A percentile compares a stretch with the other conserved stretches of the same genome.
These are phyloP conservation scores for Penicillium sp. DNA, from an alignment of 2,329 filamentous ascomycete genomes.

Conservation along the genomic window DNA sequence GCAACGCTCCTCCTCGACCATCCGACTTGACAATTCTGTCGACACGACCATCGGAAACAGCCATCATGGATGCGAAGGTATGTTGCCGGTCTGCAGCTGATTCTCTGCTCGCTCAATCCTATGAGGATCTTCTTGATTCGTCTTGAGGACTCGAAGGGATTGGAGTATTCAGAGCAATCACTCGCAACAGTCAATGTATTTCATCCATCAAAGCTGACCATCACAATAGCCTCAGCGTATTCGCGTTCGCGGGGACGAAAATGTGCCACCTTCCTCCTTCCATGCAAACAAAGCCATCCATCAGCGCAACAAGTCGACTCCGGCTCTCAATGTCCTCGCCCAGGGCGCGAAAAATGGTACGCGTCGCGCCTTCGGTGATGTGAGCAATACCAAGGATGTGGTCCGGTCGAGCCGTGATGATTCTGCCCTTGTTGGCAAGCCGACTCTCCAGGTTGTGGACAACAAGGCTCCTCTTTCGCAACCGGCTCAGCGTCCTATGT, in stretches of 20 bases:
- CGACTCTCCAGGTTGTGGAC: conserved; percentile 40
- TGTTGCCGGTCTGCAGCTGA: conserved; percentile 20
- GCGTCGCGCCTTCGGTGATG: conserved; percentile 78
- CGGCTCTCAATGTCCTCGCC: conserved; percentile 56
- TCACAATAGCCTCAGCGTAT: conserved; percentile 65
- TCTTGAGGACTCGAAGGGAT: no score
- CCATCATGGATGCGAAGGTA: conserved; percentile 51
- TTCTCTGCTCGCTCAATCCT: no score
- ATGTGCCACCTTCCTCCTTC: conserved; percentile 52
- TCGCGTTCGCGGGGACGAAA: conserved; percentile 67
- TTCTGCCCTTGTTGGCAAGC: conserved; percentile 49
- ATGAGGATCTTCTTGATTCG: no score
- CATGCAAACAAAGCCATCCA: conserved; percentile 62
- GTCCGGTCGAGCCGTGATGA: conserved; percentile 55
- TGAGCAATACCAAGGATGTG: conserved; percentile 64
- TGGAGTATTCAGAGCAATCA: no score
- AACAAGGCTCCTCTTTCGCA: conserved; percentile 37
- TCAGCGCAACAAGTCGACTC: conserved; percentile 77
- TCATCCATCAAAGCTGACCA: conserved; percentile 13
- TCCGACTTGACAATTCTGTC: conserved; percentile 7
- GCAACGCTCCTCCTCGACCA: conserved; percentile 5
- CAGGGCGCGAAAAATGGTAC: conserved; percentile 61
- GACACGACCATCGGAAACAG: conserved; percentile 3
- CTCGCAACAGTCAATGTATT: not conserved
- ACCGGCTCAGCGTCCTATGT: conserved; percentile 61